These are phyloP conservation scores for Fusarium sp. DNA, from an alignment of 2,329 filamentous ascomycete species.

Conservation along the genomic window DNA sequence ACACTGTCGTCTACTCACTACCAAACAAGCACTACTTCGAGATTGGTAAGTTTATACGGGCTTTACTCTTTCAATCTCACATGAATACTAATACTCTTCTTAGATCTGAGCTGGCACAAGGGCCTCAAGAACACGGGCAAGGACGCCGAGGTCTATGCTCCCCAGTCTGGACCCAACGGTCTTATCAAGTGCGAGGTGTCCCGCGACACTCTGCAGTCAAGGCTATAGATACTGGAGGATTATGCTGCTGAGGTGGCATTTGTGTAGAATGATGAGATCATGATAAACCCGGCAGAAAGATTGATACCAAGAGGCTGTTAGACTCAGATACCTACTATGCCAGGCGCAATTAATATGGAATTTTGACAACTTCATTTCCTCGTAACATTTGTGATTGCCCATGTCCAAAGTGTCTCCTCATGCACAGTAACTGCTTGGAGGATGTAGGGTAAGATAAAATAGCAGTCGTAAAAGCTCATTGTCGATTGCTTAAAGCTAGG, in stretches of 20 bases:
- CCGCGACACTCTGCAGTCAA: slow-evolving; percentile 53
- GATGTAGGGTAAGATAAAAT: neutral
- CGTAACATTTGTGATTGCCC: neutral
- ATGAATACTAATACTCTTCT: slow-evolving; percentile 28
- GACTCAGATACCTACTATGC: slow-evolving; percentile 5
- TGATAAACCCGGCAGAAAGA: slow-evolving; percentile 25
- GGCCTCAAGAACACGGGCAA: slow-evolving; percentile 93
- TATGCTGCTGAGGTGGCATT: slow-evolving; percentile 9
- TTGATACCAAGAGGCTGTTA: slow-evolving; percentile 32
- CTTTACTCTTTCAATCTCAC: neutral
- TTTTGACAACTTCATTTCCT: neutral
- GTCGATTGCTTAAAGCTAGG: slow-evolving; percentile 40
- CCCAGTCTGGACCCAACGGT: slow-evolving; percentile 92
- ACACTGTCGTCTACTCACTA: slow-evolving; percentile 81
- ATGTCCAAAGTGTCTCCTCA: neutral
- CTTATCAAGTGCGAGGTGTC: slow-evolving; percentile 93
- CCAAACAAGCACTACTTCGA: slow-evolving; percentile 99
- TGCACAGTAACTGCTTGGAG: too few relatives aligned
- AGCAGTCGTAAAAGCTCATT: slow-evolving; percentile 18
- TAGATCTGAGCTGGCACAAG: slow-evolving; percentile 97
- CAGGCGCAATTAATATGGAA: slow-evolving; percentile 3
- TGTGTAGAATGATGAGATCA: slow-evolving; percentile 29
- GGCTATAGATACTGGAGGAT: slow-evolving; percentile 13
- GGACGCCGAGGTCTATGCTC: slow-evolving; percentile 94
- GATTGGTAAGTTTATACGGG: slow-evolving; percentile 70